phyloP scores from a whole-genome alignment of 345 rosid species.

The Noccaea caerulescens region DNA sequence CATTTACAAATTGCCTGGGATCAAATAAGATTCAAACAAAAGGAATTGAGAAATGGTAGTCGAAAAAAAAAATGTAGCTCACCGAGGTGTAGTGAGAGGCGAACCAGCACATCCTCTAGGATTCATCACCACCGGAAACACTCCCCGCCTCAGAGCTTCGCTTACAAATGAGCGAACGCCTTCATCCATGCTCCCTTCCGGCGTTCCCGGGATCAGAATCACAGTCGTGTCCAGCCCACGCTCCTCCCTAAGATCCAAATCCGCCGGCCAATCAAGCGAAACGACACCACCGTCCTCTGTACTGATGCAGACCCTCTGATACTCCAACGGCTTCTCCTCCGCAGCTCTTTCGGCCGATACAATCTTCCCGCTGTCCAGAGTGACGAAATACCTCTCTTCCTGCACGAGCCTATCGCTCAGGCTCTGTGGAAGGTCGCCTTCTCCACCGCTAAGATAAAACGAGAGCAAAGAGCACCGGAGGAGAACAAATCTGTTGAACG shows the following conservation, averaged over 20 bases:
- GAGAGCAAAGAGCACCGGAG: conserved; percentile 82
- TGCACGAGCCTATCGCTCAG: conserved; percentile 68
- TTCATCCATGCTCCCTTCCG: conserved; percentile 71
- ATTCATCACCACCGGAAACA: conserved; percentile 88
- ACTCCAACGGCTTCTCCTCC: conserved; percentile 52
- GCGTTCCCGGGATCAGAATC: conserved; percentile 78
- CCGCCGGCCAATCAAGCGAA: conserved; percentile 89
- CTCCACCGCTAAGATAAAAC: conserved; percentile 45
- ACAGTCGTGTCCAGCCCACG: conserved; percentile 83
- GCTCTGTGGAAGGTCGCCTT: conserved; percentile 51
- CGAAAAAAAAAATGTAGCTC: conserved; percentile 26
- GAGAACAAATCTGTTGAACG: conserved; percentile 85
- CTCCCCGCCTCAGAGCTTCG: conserved; percentile 64
- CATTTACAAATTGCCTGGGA: neutral
- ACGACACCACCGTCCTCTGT: conserved; percentile 82
- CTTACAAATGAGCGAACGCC: conserved; percentile 61
- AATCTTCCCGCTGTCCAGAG: conserved; percentile 65
- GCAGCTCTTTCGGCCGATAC: conserved; percentile 35
- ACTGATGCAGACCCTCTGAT: conserved; percentile 70
- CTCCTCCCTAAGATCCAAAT: conserved; percentile 75
- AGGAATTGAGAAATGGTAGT: neutral
- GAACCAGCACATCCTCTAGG: conserved; percentile 99
- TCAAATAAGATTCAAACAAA: conserved; percentile 10
- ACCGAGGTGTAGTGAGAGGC: conserved; percentile 90
- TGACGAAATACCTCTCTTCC: conserved; percentile 84